Conservation (phyloP, 169 alveolate species). For the Babesia bigemina region DNA sequence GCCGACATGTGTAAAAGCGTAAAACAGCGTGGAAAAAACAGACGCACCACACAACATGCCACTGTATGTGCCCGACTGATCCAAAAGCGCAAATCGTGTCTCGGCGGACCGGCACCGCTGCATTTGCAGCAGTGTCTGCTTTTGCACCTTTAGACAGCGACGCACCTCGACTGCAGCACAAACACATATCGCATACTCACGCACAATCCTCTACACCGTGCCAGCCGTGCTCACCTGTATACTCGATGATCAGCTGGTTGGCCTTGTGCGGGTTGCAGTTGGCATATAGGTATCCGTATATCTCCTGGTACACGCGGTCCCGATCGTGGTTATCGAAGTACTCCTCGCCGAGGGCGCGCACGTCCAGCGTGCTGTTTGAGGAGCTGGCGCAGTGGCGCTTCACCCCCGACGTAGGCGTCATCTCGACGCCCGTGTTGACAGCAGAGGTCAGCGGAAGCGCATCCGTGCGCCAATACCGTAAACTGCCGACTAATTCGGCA, state of each 20-base stretch:
- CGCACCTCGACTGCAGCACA: no score
- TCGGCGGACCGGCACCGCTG: no score
- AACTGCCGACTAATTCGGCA: no score
- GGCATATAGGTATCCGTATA: slow-evolving; percentile 55
- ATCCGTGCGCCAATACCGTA: background rate
- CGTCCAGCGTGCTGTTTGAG: background rate
- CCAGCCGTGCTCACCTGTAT: slow-evolving; percentile 9
- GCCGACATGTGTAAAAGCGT: background rate
- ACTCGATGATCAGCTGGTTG: slow-evolving; percentile 7
- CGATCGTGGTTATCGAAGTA: background rate
- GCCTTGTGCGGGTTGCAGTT: slow-evolving; percentile 20
- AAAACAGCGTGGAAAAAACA: no score
- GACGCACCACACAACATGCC: no score
- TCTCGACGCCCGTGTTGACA: background rate
- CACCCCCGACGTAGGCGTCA: background rate
- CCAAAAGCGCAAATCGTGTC: no score
- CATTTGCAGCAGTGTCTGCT: no score
- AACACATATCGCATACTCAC: no score
- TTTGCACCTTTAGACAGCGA: no score
- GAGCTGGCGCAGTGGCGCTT: slow-evolving; percentile 5
- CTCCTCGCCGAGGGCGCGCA: background rate
- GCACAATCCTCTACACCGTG: no score
- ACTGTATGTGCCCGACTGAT: no score
- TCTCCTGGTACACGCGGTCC: slow-evolving; percentile 42
- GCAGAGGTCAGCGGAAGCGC: background rate